phyloP scores from a whole-genome alignment of 1,284 basidiomycete genomes.

The Gymnopus androsaceus region DNA sequence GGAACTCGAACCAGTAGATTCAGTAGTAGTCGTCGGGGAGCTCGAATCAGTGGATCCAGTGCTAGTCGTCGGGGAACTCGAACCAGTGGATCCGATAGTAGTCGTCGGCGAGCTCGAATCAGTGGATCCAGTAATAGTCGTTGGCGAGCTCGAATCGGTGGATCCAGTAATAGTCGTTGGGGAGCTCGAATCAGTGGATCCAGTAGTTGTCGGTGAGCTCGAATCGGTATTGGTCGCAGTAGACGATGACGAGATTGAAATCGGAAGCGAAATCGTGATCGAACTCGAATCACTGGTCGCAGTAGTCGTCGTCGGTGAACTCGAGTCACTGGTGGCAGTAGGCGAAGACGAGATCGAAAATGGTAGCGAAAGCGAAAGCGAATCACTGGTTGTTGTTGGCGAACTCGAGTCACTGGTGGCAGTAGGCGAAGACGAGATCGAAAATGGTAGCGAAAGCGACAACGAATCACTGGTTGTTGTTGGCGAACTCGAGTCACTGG shows the following conservation, averaged over 20 bases:
- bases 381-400: not conserved
- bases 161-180: not conserved
- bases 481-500: not conserved
- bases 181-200: not conserved
- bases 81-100: not conserved
- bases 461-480: not conserved
- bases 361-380: not conserved
- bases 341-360: not conserved
- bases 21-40: not conserved
- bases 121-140: not conserved
- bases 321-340: not conserved
- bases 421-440: not conserved
- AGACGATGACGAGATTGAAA: not conserved
- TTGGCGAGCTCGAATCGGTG: constrained; percentile 4
- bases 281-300: not conserved
- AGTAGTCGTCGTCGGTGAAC: not conserved
- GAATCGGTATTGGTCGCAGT: not conserved
- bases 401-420: not conserved
- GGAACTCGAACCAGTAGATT: not conserved
- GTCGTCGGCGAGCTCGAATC: not conserved
- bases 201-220: not conserved
- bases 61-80: too few species aligned
- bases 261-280: not conserved
- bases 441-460: not conserved
- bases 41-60: not conserved